These are phyloP conservation scores for Penicillium robsamsonii DNA, from an alignment of 495 filamentous ascomycete genomes.

Conservation along the genomic window DNA sequence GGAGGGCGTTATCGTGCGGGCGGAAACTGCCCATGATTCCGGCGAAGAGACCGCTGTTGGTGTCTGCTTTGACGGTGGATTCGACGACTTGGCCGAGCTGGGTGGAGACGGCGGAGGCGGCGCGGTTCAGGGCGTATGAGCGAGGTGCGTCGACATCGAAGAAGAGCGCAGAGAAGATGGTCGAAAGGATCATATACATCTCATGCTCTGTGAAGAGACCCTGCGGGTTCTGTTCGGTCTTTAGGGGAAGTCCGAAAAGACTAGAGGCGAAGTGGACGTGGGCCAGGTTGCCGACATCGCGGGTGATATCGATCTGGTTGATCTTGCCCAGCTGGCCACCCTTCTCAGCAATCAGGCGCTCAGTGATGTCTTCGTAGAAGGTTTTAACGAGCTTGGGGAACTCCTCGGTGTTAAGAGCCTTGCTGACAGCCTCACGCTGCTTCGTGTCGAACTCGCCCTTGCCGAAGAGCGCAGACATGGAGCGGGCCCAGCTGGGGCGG, in stretches of 20 bases:
- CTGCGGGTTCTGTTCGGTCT: conserved; percentile 62
- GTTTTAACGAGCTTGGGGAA: conserved; percentile 53
- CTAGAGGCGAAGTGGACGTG: conserved; percentile 70
- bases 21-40: conserved; percentile 56
- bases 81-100: conserved; percentile 63
- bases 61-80: conserved; percentile 63
- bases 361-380: conserved; percentile 60
- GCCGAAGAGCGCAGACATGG: conserved; percentile 53
- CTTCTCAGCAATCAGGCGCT: conserved; percentile 62
- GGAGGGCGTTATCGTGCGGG: conserved; percentile 53
- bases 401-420: conserved; percentile 45
- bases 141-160: conserved; percentile 54
- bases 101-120: conserved; percentile 57
- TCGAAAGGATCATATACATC: conserved; percentile 70
- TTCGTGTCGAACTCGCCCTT: conserved; percentile 51
- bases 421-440: conserved; percentile 43
- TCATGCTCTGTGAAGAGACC: conserved; percentile 78
- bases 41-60: conserved; percentile 52
- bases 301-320: conserved; percentile 72
- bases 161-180: conserved; percentile 60
- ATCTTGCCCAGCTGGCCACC: conserved; percentile 56
- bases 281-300: conserved; percentile 72
- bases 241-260: conserved; percentile 71
- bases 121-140: conserved; percentile 57
- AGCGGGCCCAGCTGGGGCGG: conserved; percentile 60